Percentiles rank a stretch among this genome's conserved stretches.
Evolutionary conservation across 2,329 filamentous ascomycete genomes (phyloP).

Genomic region (Penicillium sp.): DNA sequence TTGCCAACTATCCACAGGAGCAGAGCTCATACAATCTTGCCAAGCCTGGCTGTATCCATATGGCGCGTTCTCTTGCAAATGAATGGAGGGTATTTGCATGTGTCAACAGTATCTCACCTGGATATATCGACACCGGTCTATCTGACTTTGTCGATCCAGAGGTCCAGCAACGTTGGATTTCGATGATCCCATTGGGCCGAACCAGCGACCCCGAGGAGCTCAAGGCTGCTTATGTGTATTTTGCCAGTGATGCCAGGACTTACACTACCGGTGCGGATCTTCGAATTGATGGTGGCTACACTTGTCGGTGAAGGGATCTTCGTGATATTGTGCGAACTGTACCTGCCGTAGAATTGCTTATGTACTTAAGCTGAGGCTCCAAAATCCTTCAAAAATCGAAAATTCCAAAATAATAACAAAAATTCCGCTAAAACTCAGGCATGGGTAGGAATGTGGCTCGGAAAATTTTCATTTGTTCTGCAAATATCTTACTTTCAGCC

Average conservation of each 20-base stretch:
- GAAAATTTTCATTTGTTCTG: too few species aligned
- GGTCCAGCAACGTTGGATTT: conserved; percentile 59
- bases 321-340: too few species aligned
- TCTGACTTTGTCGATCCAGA: conserved; percentile 65
- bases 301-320: too few species aligned
- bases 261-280: conserved; percentile 54
- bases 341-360: too few species aligned
- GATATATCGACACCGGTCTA: conserved; percentile 68
- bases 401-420: too few species aligned
- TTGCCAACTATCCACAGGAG: conserved; percentile 62
- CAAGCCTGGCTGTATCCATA: conserved; percentile 67
- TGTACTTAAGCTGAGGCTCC: too few species aligned
- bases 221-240: conserved; percentile 59
- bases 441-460: too few species aligned
- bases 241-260: conserved; percentile 50
- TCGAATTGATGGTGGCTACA: conserved; percentile 54
- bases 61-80: conserved; percentile 65
- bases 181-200: conserved; percentile 62
- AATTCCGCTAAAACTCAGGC: too few species aligned
- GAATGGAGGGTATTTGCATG: conserved; percentile 71
- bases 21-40: conserved; percentile 65
- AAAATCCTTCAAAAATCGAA: too few species aligned
- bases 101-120: conserved; percentile 68
- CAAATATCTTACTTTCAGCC: too few species aligned
- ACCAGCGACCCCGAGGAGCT: conserved; percentile 66